Conservation (phyloP, 163 green algal species). For the Chlorella variabilis region DNA sequence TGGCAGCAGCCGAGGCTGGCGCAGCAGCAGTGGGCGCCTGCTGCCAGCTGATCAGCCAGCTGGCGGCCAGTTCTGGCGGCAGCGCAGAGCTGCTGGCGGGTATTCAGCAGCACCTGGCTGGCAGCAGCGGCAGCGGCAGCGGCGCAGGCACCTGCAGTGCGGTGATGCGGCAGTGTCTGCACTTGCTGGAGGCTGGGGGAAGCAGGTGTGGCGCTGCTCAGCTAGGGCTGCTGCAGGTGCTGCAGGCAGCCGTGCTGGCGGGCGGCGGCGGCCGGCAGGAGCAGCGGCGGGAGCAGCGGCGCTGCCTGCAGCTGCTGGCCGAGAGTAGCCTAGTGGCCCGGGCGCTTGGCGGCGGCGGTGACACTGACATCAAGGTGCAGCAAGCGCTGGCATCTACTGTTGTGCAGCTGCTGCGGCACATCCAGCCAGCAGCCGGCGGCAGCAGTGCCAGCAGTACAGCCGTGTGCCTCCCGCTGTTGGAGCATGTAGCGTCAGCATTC, state of each 20-base stretch:
- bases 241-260: slow-evolving; percentile 4
- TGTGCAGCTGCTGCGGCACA: not conserved
- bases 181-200: not conserved
- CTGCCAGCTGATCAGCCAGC: not conserved
- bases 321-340: not conserved
- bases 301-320: slow-evolving; percentile 23
- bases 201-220: not conserved
- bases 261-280: not conserved
- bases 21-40: not conserved
- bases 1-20: not conserved
- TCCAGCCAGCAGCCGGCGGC: not conserved
- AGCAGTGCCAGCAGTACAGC: not conserved
- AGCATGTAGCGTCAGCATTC: not conserved
- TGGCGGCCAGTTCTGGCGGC: not conserved
- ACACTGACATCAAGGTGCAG: not conserved
- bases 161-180: not conserved
- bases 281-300: not conserved
- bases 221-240: slow-evolving; percentile 2
- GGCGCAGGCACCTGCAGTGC: not conserved
- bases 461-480: not conserved
- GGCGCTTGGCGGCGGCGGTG: too few relatives aligned
- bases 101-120: slow-evolving; percentile 4
- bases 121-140: not conserved
- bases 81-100: slow-evolving; percentile 1
- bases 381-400: not conserved